Base-by-base conservation (phyloP, 1,284 basidiomycete species). In the Polyporus tsugae region DNA sequence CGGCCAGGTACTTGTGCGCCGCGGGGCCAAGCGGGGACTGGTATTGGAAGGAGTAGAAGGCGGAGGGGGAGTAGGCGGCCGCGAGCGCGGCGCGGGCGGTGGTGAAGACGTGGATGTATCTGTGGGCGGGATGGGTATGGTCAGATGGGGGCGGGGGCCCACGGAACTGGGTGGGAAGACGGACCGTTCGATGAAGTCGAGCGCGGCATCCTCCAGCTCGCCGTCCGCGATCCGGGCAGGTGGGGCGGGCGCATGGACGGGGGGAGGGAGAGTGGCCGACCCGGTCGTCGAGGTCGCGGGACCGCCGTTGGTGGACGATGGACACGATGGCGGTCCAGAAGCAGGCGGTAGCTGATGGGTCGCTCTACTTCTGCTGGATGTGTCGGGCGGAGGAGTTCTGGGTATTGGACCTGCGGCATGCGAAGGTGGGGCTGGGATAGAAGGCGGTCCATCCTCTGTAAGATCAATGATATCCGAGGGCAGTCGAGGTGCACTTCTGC, bases 21-120 rank as follows among this genome's bases (percentile, higher is more conserved):
- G 15, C 9, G 44, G 15, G 64, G 10, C 19, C 22, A 4, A 33
- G 53, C 1, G 44, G 49, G 60, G 19, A 41, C 29, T 65, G 62
- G 11, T 49, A 53, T 25, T 64, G 73, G 25, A 73, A 53, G 38
- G 78, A 78, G 62, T 78, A 75, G 2, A 73, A 73, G 1, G 76
- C 78, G 19, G 63, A 25, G 36, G 63, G 74, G 0, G 75, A 72
- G 70, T 78, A 79, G 19, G 77, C 77, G 33, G 68, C 66, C 0
- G 74, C 74, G 6, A 79, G 73, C 29, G 66, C 59, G 1, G 75
- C 64, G 62, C 78, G 77, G 62, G 77, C 75, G 15, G 33, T 17
- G 46, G 72, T 66, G 66, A 75, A 78, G 4, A 63, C 46, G n/a
- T 39, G 13, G 38, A 78, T 67, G 65, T 75, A 78, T 11, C 77